Base-by-base conservation (phyloP, 768 basidiomycete species). In the Tulasnella sp. region DNA sequence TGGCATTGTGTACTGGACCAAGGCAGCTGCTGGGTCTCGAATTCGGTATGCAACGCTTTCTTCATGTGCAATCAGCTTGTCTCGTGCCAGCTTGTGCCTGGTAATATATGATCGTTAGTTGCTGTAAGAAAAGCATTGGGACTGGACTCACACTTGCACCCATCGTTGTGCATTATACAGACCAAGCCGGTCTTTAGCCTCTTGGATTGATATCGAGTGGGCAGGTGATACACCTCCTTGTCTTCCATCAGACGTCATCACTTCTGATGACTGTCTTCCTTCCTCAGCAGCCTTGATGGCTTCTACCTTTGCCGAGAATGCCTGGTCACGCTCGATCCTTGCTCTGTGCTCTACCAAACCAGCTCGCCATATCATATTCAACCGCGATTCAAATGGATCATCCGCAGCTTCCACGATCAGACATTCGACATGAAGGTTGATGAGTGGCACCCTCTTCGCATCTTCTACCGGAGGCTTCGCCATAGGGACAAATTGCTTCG, bases 361-460 rank as follows among this genome's bases (percentile, higher is more conserved):
- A 42, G 77, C 74, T 53, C 75, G 71, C 72, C 77, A 85, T 27
- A 88, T 83, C 7, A 83, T 69, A 31, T 77, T 83, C 16, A 95
- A 65, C 53, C 72, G 76, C 13, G 75, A 73, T 64, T 98, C 92
- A 51, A 95, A 77, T 1, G 80, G 75, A 58, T 90, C 85, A 63
- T 98, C 92, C 20, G 78, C 76, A 22, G 79, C 79, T 64, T 95
- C 90, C 7, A 87, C 59, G 42, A 76, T 78, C 29, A 93, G 59
- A 37, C 70, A 70, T n/a, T 72, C 69, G 44, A 91, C 63, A 8
- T 62, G 67, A 39, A 93, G 60, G 0, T 67, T 66, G 39, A 92
- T 61, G 48, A 72, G 70, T 0, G 88, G 88, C 2, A 90, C 65
- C 0, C 61, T 58, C 64, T 89, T 95, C 0, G 90, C 77, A 2